phyloP scores from a whole-genome alignment of 2,329 filamentous ascomycete genomes.

The Diaporthe australafricana region DNA sequence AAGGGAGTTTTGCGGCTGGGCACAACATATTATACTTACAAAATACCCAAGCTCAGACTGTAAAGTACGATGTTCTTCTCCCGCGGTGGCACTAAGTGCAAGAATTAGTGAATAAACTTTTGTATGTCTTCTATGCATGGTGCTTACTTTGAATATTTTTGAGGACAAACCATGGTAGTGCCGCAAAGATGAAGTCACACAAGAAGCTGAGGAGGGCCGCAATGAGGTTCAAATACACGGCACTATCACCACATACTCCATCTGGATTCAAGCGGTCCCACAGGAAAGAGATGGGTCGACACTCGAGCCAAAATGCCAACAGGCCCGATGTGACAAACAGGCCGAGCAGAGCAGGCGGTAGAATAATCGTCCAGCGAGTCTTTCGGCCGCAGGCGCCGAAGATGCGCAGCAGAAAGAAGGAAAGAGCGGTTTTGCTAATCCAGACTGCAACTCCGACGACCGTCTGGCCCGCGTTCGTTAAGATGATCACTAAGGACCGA shows the following conservation, averaged over 20 bases:
- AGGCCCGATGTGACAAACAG: background rate
- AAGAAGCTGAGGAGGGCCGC: conserved; percentile 20
- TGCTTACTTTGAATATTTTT: conserved; percentile 19
- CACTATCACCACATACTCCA: conserved; percentile 13
- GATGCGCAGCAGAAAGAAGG: conserved; percentile 16
- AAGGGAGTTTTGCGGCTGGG: background rate
- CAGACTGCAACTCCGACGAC: conserved; percentile 27
- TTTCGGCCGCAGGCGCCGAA: conserved; percentile 20
- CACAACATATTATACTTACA: background rate
- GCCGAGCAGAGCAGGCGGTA: conserved; percentile 13
- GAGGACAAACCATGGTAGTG: conserved; percentile 14
- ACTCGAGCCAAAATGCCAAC: conserved; percentile 26
- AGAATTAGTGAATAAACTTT: background rate
- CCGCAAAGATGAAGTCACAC: conserved; percentile 28
- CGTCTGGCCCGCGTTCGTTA: conserved; percentile 26
- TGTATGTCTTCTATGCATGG: background rate
- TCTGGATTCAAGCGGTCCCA: conserved; percentile 26
- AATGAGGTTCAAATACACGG: conserved; percentile 18
- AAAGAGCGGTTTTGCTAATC: conserved; percentile 12
- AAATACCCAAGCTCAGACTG: conserved; percentile 25
- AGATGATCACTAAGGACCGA: conserved; percentile 24
- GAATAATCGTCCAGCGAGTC: conserved; percentile 14
- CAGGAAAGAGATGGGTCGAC: conserved; percentile 11
- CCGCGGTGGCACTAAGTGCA: background rate
- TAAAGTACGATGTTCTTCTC: conserved; percentile 21